phyloP scores from a whole-genome alignment of 306 rosid genomes.

The Ammopiptanthus mongolicus region DNA sequence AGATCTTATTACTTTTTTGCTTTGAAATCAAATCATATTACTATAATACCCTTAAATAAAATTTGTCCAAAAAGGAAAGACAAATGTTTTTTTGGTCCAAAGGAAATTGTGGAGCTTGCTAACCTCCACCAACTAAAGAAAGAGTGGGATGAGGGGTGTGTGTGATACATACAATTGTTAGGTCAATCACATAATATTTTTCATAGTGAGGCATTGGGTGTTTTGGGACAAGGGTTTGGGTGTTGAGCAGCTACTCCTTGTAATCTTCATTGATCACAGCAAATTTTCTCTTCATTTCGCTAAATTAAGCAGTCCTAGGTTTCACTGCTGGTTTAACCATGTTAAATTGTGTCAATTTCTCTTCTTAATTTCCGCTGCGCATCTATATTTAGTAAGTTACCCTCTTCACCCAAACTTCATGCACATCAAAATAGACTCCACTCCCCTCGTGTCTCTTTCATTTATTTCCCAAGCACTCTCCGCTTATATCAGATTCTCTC shows the following conservation, averaged over 20 bases:
- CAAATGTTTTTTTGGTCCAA: too few species aligned
- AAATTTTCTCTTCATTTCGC: neutral
- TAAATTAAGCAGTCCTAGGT: neutral
- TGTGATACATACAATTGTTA: neutral
- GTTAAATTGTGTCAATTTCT: neutral
- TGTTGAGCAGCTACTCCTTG: neutral
- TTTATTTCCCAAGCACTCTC: neutral
- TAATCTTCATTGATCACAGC: neutral
- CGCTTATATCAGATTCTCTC: neutral
- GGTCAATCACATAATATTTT: neutral
- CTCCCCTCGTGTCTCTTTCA: neutral
- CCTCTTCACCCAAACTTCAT: neutral
- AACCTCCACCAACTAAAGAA: too few species aligned
- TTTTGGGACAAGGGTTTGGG: neutral
- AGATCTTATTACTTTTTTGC: too few species aligned
- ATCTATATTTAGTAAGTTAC: neutral
- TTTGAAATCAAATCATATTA: too few species aligned
- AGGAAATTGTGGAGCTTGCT: too few species aligned
- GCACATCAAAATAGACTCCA: neutral
- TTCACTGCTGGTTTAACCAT: conserved; percentile 5
- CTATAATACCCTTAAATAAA: too few species aligned
- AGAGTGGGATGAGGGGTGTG: too few species aligned
- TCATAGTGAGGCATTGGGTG: neutral
- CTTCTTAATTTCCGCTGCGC: neutral
- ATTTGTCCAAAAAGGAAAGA: too few species aligned